Conservation (phyloP, 1,284 basidiomycete genomes). For the Somion occarium region DNA sequence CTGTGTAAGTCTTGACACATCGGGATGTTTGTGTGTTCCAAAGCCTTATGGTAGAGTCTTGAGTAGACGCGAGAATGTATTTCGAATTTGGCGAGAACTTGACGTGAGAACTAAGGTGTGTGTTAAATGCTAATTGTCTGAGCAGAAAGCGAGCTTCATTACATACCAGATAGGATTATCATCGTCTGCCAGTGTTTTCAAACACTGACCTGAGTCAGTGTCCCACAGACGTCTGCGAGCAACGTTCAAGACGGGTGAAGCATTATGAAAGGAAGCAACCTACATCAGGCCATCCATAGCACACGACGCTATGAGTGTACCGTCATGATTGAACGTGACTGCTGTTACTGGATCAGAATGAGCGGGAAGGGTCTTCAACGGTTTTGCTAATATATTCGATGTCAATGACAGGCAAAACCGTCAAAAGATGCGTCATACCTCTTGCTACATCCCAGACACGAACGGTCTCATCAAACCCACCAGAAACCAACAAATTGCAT, state of each 20-base stretch:
- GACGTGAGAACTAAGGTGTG: constrained; percentile 63
- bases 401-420: not conserved
- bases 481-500: constrained; percentile 86
- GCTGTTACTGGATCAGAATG: constrained; percentile 96
- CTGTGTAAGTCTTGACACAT: constrained; percentile 89
- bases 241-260: constrained; percentile 8
- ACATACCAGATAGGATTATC: constrained; percentile 88
- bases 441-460: constrained; percentile 92
- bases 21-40: constrained; percentile 94
- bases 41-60: constrained; percentile 89
- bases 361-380: constrained; percentile 81
- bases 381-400: constrained; percentile 49
- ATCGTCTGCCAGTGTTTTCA: constrained; percentile 95
- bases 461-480: constrained; percentile 93
- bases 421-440: constrained; percentile 50
- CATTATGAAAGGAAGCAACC: constrained; percentile 27
- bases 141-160: constrained; percentile 12
- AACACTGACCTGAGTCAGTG: constrained; percentile 91
- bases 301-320: constrained; percentile 88
- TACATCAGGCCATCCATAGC: constrained; percentile 97
- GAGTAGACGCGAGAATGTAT: constrained; percentile 84
- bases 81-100: constrained; percentile 89
- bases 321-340: constrained; percentile 91
- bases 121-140: constrained; percentile 4
- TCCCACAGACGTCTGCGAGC: constrained; percentile 88